Evolutionary conservation across 2,329 filamentous ascomycete species (phyloP).

Genomic region (Dactylella cylindrospora): DNA sequence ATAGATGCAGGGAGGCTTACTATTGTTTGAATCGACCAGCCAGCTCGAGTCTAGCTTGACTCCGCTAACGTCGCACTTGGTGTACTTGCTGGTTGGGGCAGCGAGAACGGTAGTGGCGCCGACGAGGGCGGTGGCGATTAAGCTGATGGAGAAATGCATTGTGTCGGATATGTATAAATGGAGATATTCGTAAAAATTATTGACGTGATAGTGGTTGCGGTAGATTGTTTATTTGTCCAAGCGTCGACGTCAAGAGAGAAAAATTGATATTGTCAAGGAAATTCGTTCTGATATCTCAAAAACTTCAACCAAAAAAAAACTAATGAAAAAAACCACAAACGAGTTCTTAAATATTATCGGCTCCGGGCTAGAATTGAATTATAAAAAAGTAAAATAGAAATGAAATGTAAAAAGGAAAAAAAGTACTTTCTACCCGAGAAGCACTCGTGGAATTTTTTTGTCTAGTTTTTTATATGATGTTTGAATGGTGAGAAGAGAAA

Average conservation of each 20-base stretch:
- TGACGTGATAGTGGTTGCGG: neutral
- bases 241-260: neutral
- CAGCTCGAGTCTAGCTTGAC: neutral
- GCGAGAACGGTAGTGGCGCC: slow-evolving; percentile 23
- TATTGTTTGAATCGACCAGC: slow-evolving; percentile 10
- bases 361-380: slow-evolving; percentile 36
- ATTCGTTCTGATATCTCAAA: slow-evolving; percentile 16
- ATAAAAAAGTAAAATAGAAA: slow-evolving; percentile 26
- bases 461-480: slow-evolving; percentile 10
- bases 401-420: slow-evolving; percentile 21
- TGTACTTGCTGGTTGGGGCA: slow-evolving; percentile 4
- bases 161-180: too few species aligned
- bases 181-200: too few species aligned
- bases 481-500: slow-evolving; percentile 16
- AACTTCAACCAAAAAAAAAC: neutral
- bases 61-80: slow-evolving; percentile 8
- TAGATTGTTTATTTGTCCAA: neutral
- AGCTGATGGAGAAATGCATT: slow-evolving; percentile 25
- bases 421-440: slow-evolving; percentile 43
- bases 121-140: slow-evolving; percentile 14
- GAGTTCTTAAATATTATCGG: slow-evolving; percentile 13
- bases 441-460: slow-evolving; percentile 29
- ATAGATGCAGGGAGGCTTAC: slow-evolving; percentile 9
- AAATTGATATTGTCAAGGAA: neutral
- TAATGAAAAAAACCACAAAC: slow-evolving; percentile 14